A percentile compares a stretch with the other conserved stretches of the same genome.
Conservation (phyloP, 2,329 filamentous ascomycete species). For the Apiospora kogelbergensis region DNA sequence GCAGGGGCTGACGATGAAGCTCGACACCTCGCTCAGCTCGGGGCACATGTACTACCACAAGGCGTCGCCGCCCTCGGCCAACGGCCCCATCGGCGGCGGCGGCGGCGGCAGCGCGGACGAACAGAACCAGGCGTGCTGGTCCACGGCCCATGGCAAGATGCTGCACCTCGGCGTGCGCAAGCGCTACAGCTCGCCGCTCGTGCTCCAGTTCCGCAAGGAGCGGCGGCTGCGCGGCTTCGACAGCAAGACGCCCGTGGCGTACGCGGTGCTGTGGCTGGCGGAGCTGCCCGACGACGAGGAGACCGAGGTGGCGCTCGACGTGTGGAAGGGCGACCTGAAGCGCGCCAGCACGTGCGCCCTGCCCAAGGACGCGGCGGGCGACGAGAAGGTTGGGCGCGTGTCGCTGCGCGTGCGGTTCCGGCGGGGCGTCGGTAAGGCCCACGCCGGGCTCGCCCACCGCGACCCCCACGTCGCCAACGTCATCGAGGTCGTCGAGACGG, state of each 20-base stretch:
- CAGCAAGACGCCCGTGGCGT: background rate
- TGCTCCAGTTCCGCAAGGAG: slow-evolving; percentile 10
- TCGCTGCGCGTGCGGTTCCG: background rate
- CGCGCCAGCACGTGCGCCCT: slow-evolving; percentile 9
- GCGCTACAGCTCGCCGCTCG: slow-evolving; percentile 6
- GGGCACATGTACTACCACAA: slow-evolving; percentile 11
- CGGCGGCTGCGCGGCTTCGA: background rate
- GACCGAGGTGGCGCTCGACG: background rate
- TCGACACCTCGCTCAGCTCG: slow-evolving; percentile 7
- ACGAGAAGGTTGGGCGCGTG: background rate
- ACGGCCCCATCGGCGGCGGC: background rate
- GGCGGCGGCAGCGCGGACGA: background rate
- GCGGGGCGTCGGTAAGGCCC: background rate
- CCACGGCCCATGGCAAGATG: background rate
- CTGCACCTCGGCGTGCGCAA: slow-evolving; percentile 7
- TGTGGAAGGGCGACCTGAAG: slow-evolving; percentile 12
- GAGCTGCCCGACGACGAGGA: slow-evolving; percentile 8
- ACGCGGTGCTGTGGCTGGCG: slow-evolving; percentile 5
- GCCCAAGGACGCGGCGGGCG: background rate
- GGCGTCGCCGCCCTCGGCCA: background rate
- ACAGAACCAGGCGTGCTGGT: background rate
- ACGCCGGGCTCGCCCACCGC: background rate
- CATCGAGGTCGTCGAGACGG: slow-evolving; percentile 11
- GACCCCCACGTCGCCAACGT: slow-evolving; percentile 9
- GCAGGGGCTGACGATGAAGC: background rate